Base-by-base conservation (phyloP, 345 rosid genomes). In the Adansonia digitata region DNA sequence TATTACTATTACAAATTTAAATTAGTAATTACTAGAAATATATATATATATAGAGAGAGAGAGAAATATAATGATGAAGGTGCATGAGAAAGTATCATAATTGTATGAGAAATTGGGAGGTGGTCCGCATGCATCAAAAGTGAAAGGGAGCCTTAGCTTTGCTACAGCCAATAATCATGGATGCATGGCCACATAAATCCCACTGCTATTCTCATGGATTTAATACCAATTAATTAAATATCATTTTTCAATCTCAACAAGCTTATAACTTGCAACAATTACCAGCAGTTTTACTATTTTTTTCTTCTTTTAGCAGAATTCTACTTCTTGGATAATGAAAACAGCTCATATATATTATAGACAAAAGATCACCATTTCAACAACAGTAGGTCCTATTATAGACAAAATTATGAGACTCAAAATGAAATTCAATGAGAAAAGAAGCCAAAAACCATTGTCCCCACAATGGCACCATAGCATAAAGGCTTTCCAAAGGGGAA, bases 51-150 rank as follows among this genome's bases (percentile, higher is more conserved):
- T 27, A 27, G 17, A 57, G 12, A 7, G 45, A 31, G 1, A 31
- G 1, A 55, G 12, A 7, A 67, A 26, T 15, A 11, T 18, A 62
- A 49, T 79, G 63, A 74, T 64, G 75, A 40, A 22, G n/a, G 69
- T 72, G 62, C 81, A 75, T 73, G 75, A 72, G 75, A 66, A 40
- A 46, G n/a, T 69, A 72, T 66, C 67, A 80, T 80, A 52, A 80
- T 74, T 74, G 75, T 71, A 77, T 68, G 77, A 22, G 74, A 71
- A n/a, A 55, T 31, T 24, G 74, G 68, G 81, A 79, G 73, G 70
- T 43, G 68, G 77, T 26, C 77, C 85, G 82, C 85, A 82, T 82
- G 87, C 87, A 77, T 75, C 61, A 77, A 84, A 82, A 78, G 69
- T 49, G 80, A 72, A 67, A 34, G 20, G 56, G 35, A 63, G 70